phyloP scores from a whole-genome alignment of 441 rosid genomes.

The Populus tomentosa region DNA sequence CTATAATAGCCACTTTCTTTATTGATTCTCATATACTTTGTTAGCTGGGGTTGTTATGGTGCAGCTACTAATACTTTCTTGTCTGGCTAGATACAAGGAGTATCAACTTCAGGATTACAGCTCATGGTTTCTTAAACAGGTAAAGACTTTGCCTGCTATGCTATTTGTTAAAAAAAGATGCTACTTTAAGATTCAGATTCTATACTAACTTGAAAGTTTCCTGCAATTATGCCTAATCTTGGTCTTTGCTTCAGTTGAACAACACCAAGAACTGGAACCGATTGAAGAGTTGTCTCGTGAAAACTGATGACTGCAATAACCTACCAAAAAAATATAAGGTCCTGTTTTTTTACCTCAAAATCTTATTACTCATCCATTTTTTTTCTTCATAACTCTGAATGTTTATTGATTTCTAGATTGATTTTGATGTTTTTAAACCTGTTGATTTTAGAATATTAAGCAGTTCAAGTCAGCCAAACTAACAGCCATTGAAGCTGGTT shows the following conservation, averaged over 20 bases:
- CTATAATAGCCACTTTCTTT: not conserved
- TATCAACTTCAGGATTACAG: conserved; percentile 88
- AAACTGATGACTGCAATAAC: conserved; percentile 65
- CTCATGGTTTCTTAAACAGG: conserved; percentile 88
- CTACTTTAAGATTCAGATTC: not conserved
- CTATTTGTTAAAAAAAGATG: not conserved
- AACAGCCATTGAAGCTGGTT: conserved; percentile 86
- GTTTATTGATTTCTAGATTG: not conserved
- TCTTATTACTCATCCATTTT: conserved; percentile 8
- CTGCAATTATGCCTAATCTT: not conserved
- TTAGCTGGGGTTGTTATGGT: conserved; percentile 1
- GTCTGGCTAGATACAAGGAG: conserved; percentile 71
- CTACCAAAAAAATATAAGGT: conserved; percentile 75
- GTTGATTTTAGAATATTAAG: conserved; percentile 50
- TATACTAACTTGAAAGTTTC: not conserved
- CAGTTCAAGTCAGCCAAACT: conserved; percentile 65
- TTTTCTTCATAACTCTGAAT: conserved; percentile 8
- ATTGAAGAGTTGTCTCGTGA: conserved; percentile 87
- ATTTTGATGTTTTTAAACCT: conserved; percentile 18
- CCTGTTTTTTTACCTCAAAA: not conserved
- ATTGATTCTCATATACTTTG: not conserved
- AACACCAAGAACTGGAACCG: conserved; percentile 63
- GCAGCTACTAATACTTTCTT: conserved; percentile 12
- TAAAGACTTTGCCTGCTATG: conserved; percentile 8
- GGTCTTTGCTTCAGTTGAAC: conserved; percentile 49